These are phyloP conservation scores for Rhododendron simsii DNA, from an alignment of 148 eudicot species.

Conservation along the genomic window DNA sequence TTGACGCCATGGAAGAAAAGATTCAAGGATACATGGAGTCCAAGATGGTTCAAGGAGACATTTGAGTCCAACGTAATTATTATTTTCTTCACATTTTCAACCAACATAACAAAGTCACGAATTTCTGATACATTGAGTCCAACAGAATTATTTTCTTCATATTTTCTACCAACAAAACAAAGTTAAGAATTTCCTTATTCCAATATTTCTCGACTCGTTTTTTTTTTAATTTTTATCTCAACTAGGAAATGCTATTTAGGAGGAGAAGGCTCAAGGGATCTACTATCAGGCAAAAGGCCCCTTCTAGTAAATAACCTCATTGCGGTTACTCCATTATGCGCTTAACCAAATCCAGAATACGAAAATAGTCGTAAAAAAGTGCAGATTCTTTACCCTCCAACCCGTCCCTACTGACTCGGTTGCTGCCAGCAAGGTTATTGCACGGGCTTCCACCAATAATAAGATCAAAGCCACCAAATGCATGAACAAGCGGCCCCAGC, in stretches of 20 bases:
- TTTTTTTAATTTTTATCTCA: background rate
- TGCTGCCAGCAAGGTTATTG: slow-evolving; percentile 79
- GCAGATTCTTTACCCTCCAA: slow-evolving; percentile 79
- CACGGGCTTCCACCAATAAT: slow-evolving; percentile 91
- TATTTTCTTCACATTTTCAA: background rate
- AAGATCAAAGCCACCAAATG: slow-evolving; percentile 67
- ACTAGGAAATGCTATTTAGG: background rate
- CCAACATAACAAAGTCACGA: background rate
- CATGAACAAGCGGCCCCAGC: slow-evolving; percentile 36
- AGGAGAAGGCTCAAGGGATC: background rate
- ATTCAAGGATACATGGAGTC: too few species aligned
- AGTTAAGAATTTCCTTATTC: background rate
- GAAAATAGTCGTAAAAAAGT: slow-evolving; percentile 59
- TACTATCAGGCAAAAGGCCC: background rate
- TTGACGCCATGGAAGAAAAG: too few species aligned
- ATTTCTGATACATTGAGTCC: background rate
- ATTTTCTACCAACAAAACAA: background rate
- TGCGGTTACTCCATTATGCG: slow-evolving; percentile 25
- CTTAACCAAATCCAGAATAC: slow-evolving; percentile 64
- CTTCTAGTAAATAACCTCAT: background rate
- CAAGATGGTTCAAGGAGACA: too few species aligned
- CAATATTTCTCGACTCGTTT: background rate
- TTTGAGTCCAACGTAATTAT: background rate
- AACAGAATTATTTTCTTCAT: background rate
- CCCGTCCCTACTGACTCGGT: slow-evolving; percentile 76